phyloP scores from a whole-genome alignment of 148 eudicot species.

The Fagopyrum tataricum region DNA sequence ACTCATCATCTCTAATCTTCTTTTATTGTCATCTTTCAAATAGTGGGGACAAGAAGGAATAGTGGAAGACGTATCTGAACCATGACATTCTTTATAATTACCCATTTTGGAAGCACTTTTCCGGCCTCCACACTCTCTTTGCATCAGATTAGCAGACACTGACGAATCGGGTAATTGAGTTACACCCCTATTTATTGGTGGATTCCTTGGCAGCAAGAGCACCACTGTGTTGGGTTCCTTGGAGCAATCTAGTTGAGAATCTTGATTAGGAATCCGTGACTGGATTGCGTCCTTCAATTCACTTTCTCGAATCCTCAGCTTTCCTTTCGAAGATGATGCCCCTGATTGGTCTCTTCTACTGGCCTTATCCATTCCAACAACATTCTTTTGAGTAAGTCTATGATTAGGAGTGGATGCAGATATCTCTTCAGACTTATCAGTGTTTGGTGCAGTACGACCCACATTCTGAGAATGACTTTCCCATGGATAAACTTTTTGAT shows the following conservation, averaged over 20 bases:
- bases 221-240: conserved; percentile 22
- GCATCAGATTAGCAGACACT: conserved; percentile 15
- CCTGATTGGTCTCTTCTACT: conserved; percentile 18
- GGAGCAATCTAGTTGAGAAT: conserved; percentile 18
- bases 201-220: conserved; percentile 24
- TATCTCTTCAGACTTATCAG: conserved; percentile 20
- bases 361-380: conserved; percentile 18
- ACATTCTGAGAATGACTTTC: conserved; percentile 17
- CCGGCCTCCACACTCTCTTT: conserved; percentile 20
- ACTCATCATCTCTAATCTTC: conserved; percentile 20
- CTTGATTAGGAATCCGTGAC: conserved; percentile 17
- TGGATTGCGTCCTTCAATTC: conserved; percentile 22
- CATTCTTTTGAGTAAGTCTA: conserved; percentile 28
- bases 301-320: conserved; percentile 26
- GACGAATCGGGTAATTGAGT: conserved; percentile 19
- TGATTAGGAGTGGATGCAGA: conserved; percentile 12
- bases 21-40: conserved; percentile 16
- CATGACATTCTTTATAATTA: conserved; percentile 10
- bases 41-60: conserved; percentile 21
- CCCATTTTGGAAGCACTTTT: conserved; percentile 22
- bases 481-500: conserved; percentile 21
- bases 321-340: conserved; percentile 37
- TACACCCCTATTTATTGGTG: conserved; percentile 17
- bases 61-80: conserved; percentile 5
- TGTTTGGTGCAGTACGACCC: conserved; percentile 18